These are phyloP conservation scores for Chytriomyces sp. DNA, from an alignment of 192 early-diverging fungal species.

Conservation along the genomic window DNA sequence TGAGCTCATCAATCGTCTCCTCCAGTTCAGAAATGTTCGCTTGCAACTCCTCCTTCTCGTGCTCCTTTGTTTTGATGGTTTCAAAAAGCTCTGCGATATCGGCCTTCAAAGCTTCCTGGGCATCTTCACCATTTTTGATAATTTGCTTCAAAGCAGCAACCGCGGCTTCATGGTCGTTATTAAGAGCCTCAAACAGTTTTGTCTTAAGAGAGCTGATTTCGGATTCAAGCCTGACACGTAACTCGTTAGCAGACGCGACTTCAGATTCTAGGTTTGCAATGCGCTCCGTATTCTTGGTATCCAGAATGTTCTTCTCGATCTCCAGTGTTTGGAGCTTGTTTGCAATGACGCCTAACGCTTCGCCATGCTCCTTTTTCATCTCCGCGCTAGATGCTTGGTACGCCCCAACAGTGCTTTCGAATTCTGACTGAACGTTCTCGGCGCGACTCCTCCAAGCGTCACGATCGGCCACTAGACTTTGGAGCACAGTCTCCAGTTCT, in stretches of 20 bases:
- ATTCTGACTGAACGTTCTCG: not conserved
- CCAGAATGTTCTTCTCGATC: constrained; percentile 3
- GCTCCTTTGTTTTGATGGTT: constrained; percentile 17
- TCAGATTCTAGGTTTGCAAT: not conserved
- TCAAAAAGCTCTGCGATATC: constrained; percentile 16
- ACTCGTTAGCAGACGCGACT: not conserved
- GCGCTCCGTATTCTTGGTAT: not conserved
- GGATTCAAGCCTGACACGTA: not conserved
- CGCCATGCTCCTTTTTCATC: not conserved
- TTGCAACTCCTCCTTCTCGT: constrained; percentile 17
- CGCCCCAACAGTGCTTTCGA: not conserved
- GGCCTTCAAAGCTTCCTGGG: not conserved
- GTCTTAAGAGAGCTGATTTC: not conserved
- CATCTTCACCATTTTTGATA: not conserved
- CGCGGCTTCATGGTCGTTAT: constrained; percentile 21
- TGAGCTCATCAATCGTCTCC: constrained; percentile 30
- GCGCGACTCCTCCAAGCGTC: constrained; percentile 14
- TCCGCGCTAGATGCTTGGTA: not conserved
- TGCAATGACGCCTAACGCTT: not conserved
- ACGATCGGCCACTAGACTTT: constrained; percentile 18
- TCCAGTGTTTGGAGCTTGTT: not conserved
- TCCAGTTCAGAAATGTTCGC: constrained; percentile 24
- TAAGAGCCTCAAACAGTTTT: constrained; percentile 19
- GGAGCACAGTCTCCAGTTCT: constrained; percentile 15
- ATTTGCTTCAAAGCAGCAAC: not conserved